phyloP scores from a whole-genome alignment of 2,329 filamentous ascomycete species.

The Sarocladiaceae sp. region DNA sequence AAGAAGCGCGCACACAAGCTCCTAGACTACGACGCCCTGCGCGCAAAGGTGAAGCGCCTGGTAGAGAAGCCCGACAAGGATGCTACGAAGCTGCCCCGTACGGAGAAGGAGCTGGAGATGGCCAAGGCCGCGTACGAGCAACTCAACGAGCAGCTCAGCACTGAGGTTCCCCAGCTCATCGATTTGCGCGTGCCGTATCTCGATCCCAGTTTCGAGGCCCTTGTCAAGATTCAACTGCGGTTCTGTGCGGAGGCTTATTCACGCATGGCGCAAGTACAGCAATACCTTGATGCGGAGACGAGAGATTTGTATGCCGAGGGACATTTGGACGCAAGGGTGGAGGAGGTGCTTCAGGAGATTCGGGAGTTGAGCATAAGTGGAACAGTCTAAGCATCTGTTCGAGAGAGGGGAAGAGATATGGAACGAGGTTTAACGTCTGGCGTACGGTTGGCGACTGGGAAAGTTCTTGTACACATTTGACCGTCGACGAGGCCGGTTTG shows the following conservation, averaged over 20 bases:
- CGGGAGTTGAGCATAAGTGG: constrained; percentile 88
- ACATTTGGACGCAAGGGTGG: constrained; percentile 83
- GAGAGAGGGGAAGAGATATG: neutral
- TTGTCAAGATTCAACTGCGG: constrained; percentile 95
- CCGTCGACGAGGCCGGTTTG: neutral
- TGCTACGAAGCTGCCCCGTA: constrained; percentile 87
- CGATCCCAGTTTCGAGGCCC: constrained; percentile 92
- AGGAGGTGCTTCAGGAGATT: constrained; percentile 95
- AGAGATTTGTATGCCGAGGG: constrained; percentile 94
- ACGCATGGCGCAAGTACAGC: constrained; percentile 97
- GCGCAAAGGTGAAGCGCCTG: constrained; percentile 92
- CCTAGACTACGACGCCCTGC: constrained; percentile 93
- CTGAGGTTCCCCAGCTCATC: constrained; percentile 90
- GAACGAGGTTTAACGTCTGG: constrained; percentile 9
- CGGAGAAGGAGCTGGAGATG: constrained; percentile 95
- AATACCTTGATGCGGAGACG: constrained; percentile 93
- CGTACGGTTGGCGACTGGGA: constrained; percentile 6
- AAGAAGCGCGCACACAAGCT: constrained; percentile 99
- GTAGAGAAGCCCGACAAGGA: constrained; percentile 99
- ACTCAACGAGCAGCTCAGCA: constrained; percentile 91
- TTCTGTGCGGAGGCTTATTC: constrained; percentile 98
- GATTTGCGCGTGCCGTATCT: constrained; percentile 95
- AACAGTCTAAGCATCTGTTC: constrained; percentile 42
- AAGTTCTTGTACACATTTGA: constrained; percentile 8
- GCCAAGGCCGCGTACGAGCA: constrained; percentile 91